Base-by-base conservation (phyloP, 306 rosid genomes). In the Acacia acuminata region DNA sequence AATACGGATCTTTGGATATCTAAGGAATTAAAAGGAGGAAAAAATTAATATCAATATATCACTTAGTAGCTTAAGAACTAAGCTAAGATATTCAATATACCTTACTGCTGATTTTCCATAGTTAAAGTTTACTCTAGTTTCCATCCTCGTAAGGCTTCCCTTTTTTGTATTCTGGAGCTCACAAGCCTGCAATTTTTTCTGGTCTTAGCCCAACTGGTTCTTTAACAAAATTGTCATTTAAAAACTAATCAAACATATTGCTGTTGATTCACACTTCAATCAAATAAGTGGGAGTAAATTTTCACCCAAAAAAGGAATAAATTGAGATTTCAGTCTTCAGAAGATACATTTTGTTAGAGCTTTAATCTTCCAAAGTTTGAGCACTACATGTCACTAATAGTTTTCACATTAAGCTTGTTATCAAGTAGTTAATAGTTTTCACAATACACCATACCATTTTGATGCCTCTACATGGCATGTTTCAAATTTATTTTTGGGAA, bases 1-100 rank as follows among this genome's bases (percentile, higher is more conserved):
- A 74, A 95, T 82, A 36, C 88, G 69, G 75, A 93, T 95, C 89
- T 77, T 90, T 38, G 98, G 99, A 80, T 91, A 91, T 72, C 90
- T 88, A 81, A 36, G 16, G 73, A 70, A 55, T 50, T 53, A 68
- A 45, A 87, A 43, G 61, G 42, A 77, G n/a, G n/a, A 8, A 22
- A 22, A 76, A 58, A 58, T 66, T 61, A 40, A 19, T 58, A 68
- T 63, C 36, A 85, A 8, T 20, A 16, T 25, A 61, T 77, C 43
- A 77, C 70, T 76, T 61, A 36, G 58, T 50, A 76, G 60, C 8
- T 43, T 58, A 55, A 68, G 61, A 80, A 79, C 40, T 36, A 20
- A 78, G 76, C 40, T 36, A 76, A 36, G 56, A 51, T 48, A 74
- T 43, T 77, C 30, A 69, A 47, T 86, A 73, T 82, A 95, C 98